These are phyloP conservation scores for Protomyces lactucae-debilis DNA, from an alignment of 1,139 yeast genomes.

Conservation along the genomic window DNA sequence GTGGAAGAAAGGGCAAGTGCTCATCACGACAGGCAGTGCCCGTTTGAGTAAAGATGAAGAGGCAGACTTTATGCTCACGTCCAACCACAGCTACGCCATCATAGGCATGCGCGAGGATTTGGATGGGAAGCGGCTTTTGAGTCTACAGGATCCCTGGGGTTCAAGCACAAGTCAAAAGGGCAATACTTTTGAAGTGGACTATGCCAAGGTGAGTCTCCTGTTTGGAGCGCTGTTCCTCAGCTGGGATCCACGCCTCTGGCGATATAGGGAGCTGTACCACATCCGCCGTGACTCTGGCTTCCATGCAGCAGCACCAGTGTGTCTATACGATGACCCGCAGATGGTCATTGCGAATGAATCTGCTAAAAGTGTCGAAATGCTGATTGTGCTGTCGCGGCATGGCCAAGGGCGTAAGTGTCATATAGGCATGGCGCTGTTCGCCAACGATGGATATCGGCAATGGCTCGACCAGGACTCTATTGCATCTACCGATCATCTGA, in stretches of 20 bases:
- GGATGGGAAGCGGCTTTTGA: constrained; percentile 35
- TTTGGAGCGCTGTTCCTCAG: constrained; percentile 60
- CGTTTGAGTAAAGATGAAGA: constrained; percentile 44
- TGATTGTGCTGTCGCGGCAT: not conserved
- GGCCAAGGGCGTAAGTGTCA: constrained; percentile 16
- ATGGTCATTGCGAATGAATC: not conserved
- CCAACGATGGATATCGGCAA: constrained; percentile 31
- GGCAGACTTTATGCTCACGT: constrained; percentile 44
- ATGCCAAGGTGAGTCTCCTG: constrained; percentile 42
- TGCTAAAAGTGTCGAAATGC: not conserved
- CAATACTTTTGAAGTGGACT: constrained; percentile 35
- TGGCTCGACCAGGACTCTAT: constrained; percentile 32
- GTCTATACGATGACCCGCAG: constrained; percentile 23
- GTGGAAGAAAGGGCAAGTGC: constrained; percentile 41
- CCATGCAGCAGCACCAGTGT: constrained; percentile 35
- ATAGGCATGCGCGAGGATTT: constrained; percentile 39
- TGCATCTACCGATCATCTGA: constrained; percentile 35
- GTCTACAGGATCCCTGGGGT: constrained; percentile 52
- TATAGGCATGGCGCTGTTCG: constrained; percentile 35
- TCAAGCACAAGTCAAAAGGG: constrained; percentile 3
- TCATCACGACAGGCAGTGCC: constrained; percentile 70
- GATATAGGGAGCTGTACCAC: constrained; percentile 37
- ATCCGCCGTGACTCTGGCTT: constrained; percentile 40
- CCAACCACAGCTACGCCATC: constrained; percentile 69
- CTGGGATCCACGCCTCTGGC: constrained; percentile 53